Conservation (phyloP, 306 rosid genomes). For the Vigna nakashimae region DNA sequence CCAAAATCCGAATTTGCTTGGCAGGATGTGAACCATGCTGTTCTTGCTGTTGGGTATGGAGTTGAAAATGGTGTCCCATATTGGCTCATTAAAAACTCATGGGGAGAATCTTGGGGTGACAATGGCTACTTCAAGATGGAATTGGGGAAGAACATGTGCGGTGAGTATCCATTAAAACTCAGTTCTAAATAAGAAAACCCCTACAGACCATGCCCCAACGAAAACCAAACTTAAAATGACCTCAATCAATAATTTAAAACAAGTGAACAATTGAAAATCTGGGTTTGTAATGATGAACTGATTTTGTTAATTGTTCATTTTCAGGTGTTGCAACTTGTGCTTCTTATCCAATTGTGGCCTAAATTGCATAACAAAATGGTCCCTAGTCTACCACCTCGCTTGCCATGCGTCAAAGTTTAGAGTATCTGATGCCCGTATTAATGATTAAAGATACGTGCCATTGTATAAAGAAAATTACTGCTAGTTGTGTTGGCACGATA, state of each 20-base stretch:
- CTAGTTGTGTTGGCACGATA: constrained; percentile 6
- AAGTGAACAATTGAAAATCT: background rate
- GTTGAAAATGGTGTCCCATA: constrained; percentile 66
- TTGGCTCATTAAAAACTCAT: constrained; percentile 84
- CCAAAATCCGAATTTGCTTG: constrained; percentile 30
- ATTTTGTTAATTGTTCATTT: constrained; percentile 12
- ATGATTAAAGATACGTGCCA: constrained; percentile 26
- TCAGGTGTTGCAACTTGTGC: constrained; percentile 89
- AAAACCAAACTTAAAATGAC: background rate
- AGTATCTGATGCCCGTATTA: constrained; percentile 6
- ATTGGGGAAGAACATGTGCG: constrained; percentile 85
- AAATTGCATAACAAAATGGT: constrained; percentile 15
- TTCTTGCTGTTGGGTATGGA: constrained; percentile 87
- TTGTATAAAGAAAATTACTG: constrained; percentile 5
- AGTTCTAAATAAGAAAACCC: too few species aligned
- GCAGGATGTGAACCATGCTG: constrained; percentile 94
- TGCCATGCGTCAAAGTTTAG: background rate
- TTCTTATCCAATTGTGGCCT: constrained; percentile 76
- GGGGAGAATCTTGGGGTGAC: constrained; percentile 83
- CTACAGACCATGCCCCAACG: background rate
- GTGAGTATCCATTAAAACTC: constrained; percentile 52
- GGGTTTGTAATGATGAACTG: background rate
- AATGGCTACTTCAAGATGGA: constrained; percentile 89
- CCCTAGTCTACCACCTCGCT: background rate
- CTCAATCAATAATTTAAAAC: background rate